These are phyloP conservation scores for Suillus sp. DNA, from an alignment of 768 basidiomycete species.

Conservation along the genomic window DNA sequence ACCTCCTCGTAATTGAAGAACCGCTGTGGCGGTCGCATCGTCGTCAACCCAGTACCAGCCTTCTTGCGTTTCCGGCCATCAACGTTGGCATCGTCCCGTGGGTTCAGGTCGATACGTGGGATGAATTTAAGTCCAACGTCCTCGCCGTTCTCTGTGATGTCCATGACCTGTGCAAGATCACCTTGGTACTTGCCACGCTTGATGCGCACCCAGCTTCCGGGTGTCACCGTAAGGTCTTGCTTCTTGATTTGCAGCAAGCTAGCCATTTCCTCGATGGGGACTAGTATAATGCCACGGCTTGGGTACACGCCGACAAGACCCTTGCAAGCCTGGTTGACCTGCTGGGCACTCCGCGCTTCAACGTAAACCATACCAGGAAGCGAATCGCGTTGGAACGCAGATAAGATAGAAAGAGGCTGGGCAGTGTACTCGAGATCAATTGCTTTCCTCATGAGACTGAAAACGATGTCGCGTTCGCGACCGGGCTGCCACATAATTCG, in stretches of 20 bases:
- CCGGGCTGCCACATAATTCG: constrained; percentile 59
- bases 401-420: constrained; percentile 81
- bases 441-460: constrained; percentile 93
- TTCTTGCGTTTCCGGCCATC: constrained; percentile 83
- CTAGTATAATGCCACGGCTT: constrained; percentile 77
- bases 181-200: constrained; percentile 92
- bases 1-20: constrained; percentile 96
- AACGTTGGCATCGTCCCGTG: constrained; percentile 72
- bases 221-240: constrained; percentile 80
- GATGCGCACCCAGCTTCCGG: constrained; percentile 94
- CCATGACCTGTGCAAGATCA: constrained; percentile 94
- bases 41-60: constrained; percentile 43
- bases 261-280: constrained; percentile 98
- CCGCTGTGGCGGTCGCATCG: constrained; percentile 86
- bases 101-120: constrained; percentile 96
- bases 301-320: constrained; percentile 94
- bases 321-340: constrained; percentile 81
- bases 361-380: constrained; percentile 96
- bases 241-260: constrained; percentile 95
- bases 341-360: constrained; percentile 85
- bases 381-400: constrained; percentile 95
- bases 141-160: constrained; percentile 91
- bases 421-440: constrained; percentile 80
- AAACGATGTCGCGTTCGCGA: constrained; percentile 89
- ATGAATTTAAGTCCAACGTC: constrained; percentile 92